Conservation (phyloP, 352 stramenopile species). For the Pythium phragmitis region DNA sequence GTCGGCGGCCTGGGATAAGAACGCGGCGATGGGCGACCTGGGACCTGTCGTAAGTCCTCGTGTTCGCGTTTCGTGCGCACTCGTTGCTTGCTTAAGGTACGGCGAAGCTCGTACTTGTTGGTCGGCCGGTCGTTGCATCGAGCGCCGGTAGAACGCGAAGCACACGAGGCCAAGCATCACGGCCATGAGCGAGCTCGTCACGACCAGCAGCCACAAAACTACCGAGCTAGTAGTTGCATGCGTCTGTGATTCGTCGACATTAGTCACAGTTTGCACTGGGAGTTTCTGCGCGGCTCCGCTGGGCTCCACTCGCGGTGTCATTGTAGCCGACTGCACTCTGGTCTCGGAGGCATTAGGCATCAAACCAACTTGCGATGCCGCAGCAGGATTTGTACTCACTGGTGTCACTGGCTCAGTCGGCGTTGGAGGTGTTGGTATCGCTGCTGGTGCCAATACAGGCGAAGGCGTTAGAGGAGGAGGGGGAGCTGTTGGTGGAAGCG, state of each 20-base stretch:
- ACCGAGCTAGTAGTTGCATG: background rate
- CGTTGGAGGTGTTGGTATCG: background rate
- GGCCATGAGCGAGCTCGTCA: background rate
- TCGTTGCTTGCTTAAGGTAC: slow-evolving; percentile 3
- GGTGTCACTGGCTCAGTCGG: background rate
- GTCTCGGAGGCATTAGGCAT: background rate
- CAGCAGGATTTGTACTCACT: background rate
- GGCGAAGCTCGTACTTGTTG: background rate
- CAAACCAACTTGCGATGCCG: background rate
- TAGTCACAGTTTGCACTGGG: background rate
- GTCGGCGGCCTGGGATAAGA: background rate
- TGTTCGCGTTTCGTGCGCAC: background rate
- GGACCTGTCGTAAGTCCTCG: background rate
- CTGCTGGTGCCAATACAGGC: background rate
- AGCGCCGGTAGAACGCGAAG: slow-evolving; percentile 4
- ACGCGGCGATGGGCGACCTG: background rate
- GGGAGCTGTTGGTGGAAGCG: background rate
- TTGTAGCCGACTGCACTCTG: background rate
- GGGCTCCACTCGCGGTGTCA: background rate
- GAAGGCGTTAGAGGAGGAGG: background rate
- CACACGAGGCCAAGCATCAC: slow-evolving; percentile 2
- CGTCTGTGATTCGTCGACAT: background rate
- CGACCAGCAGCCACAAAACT: background rate
- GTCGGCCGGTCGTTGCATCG: background rate
- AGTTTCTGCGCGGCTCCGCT: background rate